These are phyloP conservation scores for Pseudotsuga menziesii DNA, from an alignment of 75 land plant genomes.

Conservation along the genomic window DNA sequence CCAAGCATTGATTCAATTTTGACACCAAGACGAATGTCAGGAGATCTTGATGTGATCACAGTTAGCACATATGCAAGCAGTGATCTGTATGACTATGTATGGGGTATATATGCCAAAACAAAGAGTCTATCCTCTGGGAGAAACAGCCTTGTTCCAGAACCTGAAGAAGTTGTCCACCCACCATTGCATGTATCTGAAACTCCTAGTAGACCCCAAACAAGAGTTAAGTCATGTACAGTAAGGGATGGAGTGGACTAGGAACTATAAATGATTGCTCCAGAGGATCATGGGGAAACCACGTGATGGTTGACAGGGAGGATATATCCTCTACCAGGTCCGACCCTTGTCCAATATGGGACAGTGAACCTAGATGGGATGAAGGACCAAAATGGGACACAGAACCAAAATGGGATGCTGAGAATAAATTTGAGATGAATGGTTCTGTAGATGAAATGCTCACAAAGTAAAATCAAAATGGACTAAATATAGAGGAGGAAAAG, in stretches of 20 bases:
- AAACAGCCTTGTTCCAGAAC: conserved; percentile 33
- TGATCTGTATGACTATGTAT: conserved; percentile 87
- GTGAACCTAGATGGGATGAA: conserved; percentile 50
- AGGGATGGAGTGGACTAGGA: conserved; percentile 71
- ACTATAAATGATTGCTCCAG: conserved; percentile 35
- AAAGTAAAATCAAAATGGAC: conserved; percentile 20
- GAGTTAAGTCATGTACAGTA: conserved; percentile 67
- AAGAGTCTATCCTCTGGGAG: conserved; percentile 64
- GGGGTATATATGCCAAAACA: conserved; percentile 77
- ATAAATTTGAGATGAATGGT: conserved; percentile 53
- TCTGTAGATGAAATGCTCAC: conserved; percentile 39
- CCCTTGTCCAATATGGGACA: conserved; percentile 65
- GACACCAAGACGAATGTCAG: conserved; percentile 53
- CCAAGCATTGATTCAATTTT: conserved; percentile 69
- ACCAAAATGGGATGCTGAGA: conserved; percentile 43
- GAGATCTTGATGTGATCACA: conserved; percentile 37
- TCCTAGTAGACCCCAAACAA: conserved; percentile 79
- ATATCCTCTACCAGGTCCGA: conserved; percentile 77
- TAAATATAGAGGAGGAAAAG: conserved; percentile 45
- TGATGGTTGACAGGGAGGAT: conserved; percentile 52
- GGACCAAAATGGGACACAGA: conserved; percentile 63
- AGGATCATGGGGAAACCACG: conserved; percentile 50
- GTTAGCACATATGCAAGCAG: conserved; percentile 59
- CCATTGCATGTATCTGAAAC: conserved; percentile 39
- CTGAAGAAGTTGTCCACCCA: conserved; percentile 80